Percentiles rank a stretch among this genome's conserved stretches.
These are phyloP conservation scores for Penicillium occitanis DNA, from an alignment of 2,329 filamentous ascomycete species.

Conservation along the genomic window DNA sequence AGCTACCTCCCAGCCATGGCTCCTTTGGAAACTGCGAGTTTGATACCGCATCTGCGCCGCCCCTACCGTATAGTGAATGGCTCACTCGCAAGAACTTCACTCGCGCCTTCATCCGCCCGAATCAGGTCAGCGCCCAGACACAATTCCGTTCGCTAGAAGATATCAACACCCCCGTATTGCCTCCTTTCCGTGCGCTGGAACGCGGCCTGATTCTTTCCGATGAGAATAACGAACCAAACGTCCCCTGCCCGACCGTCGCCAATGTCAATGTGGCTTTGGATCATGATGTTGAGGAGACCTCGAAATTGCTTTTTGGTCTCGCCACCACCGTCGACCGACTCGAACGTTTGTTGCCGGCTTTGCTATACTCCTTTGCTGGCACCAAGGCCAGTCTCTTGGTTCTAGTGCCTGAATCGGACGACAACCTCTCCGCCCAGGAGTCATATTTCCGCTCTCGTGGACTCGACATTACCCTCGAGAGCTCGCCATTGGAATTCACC, in stretches of 20 bases:
- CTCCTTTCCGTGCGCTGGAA: constrained; percentile 40
- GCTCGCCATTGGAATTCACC: constrained; percentile 44
- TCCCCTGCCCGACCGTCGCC: constrained; percentile 42
- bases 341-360: constrained; percentile 40
- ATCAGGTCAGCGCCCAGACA: constrained; percentile 36
- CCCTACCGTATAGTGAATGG: constrained; percentile 43
- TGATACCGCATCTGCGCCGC: constrained; percentile 36
- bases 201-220: constrained; percentile 40
- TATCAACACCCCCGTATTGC: constrained; percentile 39
- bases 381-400: constrained; percentile 44
- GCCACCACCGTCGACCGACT: constrained; percentile 46
- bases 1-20: constrained; percentile 26
- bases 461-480: constrained; percentile 41
- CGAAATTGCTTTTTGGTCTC: constrained; percentile 43
- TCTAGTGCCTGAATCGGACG: constrained; percentile 42
- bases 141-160: constrained; percentile 42
- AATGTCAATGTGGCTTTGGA: constrained; percentile 44
- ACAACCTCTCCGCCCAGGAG: constrained; percentile 41
- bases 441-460: constrained; percentile 45
- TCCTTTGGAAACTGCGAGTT: constrained; percentile 33
- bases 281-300: constrained; percentile 41
- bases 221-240: constrained; percentile 32
- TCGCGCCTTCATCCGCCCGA: constrained; percentile 44
- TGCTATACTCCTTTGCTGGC: constrained; percentile 45
- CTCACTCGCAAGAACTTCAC: constrained; percentile 47